These are phyloP conservation scores for Hypoxylon perforatum DNA, from an alignment of 495 filamentous ascomycete genomes.

Conservation along the genomic window DNA sequence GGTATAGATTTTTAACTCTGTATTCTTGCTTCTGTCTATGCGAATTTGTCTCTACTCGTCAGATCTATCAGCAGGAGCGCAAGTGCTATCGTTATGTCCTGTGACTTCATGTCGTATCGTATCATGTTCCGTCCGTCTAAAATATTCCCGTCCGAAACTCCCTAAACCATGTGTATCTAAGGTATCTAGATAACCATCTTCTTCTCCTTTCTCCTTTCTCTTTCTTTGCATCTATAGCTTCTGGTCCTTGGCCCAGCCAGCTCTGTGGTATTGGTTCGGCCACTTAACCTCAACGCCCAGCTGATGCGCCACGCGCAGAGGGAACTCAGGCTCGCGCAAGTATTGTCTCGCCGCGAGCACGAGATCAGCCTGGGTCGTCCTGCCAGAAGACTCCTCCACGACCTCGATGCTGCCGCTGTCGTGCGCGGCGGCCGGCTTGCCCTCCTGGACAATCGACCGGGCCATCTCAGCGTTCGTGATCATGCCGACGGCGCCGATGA, in stretches of 20 bases:
- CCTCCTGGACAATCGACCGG: constrained; percentile 65
- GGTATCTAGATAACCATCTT: constrained; percentile 10
- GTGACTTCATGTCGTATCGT: too few species aligned
- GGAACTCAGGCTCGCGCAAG: constrained; percentile 75
- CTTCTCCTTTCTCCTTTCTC: background rate
- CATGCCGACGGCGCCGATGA: constrained; percentile 78
- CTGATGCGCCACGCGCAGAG: constrained; percentile 67
- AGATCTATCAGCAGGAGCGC: too few species aligned
- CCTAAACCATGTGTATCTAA: too few species aligned
- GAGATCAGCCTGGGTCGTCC: constrained; percentile 66
- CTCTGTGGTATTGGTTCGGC: constrained; percentile 64
- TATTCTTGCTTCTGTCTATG: too few species aligned
- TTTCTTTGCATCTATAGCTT: constrained; percentile 34
- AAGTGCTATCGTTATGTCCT: too few species aligned
- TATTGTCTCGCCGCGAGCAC: constrained; percentile 74
- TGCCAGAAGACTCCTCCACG: constrained; percentile 54
- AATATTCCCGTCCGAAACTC: too few species aligned
- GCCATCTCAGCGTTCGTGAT: constrained; percentile 73
- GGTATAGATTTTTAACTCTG: too few species aligned
- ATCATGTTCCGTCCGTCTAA: too few species aligned
- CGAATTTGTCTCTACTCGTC: too few species aligned
- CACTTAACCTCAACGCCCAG: constrained; percentile 67
- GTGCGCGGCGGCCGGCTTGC: constrained; percentile 13
- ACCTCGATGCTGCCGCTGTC: constrained; percentile 48
- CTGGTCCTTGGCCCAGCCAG: constrained; percentile 34